Conservation (phyloP, 345 rosid genomes). For the Pugionium cornutum region DNA sequence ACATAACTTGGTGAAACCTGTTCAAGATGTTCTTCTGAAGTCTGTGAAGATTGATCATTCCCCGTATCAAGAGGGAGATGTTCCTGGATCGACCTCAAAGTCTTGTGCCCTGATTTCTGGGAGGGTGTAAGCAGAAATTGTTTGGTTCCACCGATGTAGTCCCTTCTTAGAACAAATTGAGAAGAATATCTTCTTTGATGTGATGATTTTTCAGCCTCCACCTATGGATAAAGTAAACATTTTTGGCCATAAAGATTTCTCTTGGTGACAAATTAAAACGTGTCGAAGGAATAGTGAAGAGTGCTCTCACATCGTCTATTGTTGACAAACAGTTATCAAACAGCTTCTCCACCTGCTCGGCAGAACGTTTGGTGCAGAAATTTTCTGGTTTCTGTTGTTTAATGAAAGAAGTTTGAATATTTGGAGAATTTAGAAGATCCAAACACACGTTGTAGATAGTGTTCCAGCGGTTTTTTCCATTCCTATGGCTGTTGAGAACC, state of each 20-base stretch:
- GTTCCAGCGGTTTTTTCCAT: constrained; percentile 54
- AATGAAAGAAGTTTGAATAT: constrained; percentile 35
- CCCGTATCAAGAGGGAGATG: constrained; percentile 27
- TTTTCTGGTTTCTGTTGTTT: constrained; percentile 40
- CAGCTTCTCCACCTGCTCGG: constrained; percentile 49
- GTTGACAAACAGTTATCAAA: constrained; percentile 58
- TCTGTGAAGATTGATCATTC: constrained; percentile 38
- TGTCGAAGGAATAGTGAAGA: constrained; percentile 6
- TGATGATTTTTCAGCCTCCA: constrained; percentile 42
- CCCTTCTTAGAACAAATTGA: constrained; percentile 51
- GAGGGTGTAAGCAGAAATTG: constrained; percentile 47
- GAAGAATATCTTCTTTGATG: constrained; percentile 59
- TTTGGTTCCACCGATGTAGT: constrained; percentile 46
- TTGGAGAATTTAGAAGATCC: constrained; percentile 62
- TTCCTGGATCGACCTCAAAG: constrained; percentile 33
- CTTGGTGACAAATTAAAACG: not conserved
- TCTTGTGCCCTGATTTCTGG: constrained; percentile 35
- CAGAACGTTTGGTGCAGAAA: constrained; percentile 22
- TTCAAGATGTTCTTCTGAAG: constrained; percentile 27
- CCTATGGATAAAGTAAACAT: constrained; percentile 39
- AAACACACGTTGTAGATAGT: constrained; percentile 68
- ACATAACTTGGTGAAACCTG: constrained; percentile 46
- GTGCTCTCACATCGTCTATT: constrained; percentile 46
- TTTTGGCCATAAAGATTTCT: constrained; percentile 12
- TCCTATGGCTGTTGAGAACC: constrained; percentile 41